phyloP scores from a whole-genome alignment of 148 eudicot species.

The Rhododendron ferrugineum region DNA sequence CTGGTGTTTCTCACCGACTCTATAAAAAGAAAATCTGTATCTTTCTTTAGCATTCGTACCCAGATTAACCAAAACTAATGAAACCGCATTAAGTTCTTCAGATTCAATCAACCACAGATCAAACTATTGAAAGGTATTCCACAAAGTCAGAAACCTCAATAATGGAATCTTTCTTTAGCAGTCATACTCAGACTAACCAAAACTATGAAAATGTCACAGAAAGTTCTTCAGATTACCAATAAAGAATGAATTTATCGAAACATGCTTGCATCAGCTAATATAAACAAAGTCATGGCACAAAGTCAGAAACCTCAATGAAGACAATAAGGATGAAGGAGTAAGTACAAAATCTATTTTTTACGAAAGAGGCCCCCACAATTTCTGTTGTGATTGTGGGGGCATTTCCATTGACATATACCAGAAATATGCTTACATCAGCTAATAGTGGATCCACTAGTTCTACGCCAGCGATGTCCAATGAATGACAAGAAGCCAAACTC shows the following conservation, averaged over 20 bases:
- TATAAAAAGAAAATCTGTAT: neutral
- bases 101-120: neutral
- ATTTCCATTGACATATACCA: neutral
- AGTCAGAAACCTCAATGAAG: no score
- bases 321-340: no score
- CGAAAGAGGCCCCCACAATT: neutral
- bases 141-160: neutral
- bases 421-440: slow-evolving; percentile 60
- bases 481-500: slow-evolving; percentile 83
- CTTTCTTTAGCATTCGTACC: neutral
- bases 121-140: neutral
- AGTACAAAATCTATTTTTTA: neutral
- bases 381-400: neutral
- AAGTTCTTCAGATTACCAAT: neutral
- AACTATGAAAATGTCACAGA: neutral
- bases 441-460: slow-evolving; percentile 85
- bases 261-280: neutral
- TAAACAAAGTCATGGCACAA: no score
- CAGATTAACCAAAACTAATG: neutral
- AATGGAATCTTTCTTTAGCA: neutral
- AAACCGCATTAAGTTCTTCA: neutral
- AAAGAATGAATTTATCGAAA: neutral
- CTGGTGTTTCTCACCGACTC: neutral
- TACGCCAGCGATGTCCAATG: slow-evolving; percentile 87
- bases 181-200: neutral